Percentiles rank a stretch among this genome's conserved stretches.
phyloP scores from a whole-genome alignment of 257 asterid genomes.

The Plectranthus barbatus region DNA sequence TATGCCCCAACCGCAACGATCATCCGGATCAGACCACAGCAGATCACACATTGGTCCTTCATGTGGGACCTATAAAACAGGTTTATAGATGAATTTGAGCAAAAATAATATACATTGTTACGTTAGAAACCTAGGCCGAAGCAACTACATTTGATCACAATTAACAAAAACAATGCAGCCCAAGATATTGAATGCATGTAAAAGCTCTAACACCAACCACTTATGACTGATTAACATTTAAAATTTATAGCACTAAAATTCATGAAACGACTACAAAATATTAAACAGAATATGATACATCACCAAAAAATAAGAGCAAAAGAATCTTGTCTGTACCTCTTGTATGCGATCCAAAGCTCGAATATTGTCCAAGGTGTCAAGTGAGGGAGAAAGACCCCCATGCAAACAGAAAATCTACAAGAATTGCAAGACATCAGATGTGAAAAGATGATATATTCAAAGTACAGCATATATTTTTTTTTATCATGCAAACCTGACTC shows the following conservation, averaged over 20 bases:
- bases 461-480: not conserved
- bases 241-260: not conserved
- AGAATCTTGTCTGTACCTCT: slow-evolving; percentile 45
- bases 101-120: not conserved
- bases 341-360: slow-evolving; percentile 97
- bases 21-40: slow-evolving; percentile 97
- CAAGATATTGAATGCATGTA: not conserved
- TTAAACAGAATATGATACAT: not conserved
- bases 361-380: slow-evolving; percentile 88
- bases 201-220: not conserved
- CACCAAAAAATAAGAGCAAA: not conserved
- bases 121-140: not conserved
- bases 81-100: not conserved
- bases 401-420: slow-evolving; percentile 90
- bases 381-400: slow-evolving; percentile 98
- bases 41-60: slow-evolving; percentile 99
- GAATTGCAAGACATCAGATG: slow-evolving; percentile 13
- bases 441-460: not conserved
- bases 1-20: slow-evolving; percentile 97
- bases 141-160: slow-evolving; percentile 20
- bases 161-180: not conserved
- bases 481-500: slow-evolving; percentile 76
- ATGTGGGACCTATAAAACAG: slow-evolving; percentile 69
- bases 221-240: not conserved
- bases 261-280: not conserved